A percentile compares a stretch with the other conserved stretches of the same genome.
phyloP scores from a whole-genome alignment of 345 rosid species.

The Arabis hirsuta region DNA sequence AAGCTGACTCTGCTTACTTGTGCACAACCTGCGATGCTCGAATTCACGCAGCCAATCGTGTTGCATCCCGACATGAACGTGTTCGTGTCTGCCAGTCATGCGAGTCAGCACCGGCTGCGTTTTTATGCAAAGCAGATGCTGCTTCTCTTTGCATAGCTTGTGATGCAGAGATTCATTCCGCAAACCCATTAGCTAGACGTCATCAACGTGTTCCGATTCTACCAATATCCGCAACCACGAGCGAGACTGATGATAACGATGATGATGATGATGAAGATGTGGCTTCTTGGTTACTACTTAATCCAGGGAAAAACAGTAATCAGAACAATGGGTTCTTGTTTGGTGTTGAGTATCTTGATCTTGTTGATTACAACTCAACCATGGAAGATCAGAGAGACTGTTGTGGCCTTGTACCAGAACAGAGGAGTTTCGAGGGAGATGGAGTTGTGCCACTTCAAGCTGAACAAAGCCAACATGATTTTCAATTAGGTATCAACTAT shows the following conservation, averaged over 20 bases:
- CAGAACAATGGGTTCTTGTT: slow-evolving; percentile 60
- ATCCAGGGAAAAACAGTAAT: slow-evolving; percentile 52
- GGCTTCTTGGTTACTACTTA: slow-evolving; percentile 76
- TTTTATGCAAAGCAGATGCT: slow-evolving; percentile 87
- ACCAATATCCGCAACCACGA: slow-evolving; percentile 55
- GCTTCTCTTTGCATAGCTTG: slow-evolving; percentile 84
- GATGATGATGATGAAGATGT: slow-evolving; percentile 76
- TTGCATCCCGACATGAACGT: slow-evolving; percentile 93
- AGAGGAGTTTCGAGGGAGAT: slow-evolving; percentile 62
- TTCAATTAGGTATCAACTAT: slow-evolving; percentile 56
- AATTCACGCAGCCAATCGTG: slow-evolving; percentile 68
- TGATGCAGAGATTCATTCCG: slow-evolving; percentile 86
- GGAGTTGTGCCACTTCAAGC: slow-evolving; percentile 74
- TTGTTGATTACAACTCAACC: slow-evolving; percentile 66
- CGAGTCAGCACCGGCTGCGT: slow-evolving; percentile 86
- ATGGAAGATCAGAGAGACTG: slow-evolving; percentile 53
- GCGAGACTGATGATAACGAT: slow-evolving; percentile 34
- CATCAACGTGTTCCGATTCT: slow-evolving; percentile 82
- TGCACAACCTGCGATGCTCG: slow-evolving; percentile 73
- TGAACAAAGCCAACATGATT: slow-evolving; percentile 50
- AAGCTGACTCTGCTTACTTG: slow-evolving; percentile 77
- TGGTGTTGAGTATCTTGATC: slow-evolving; percentile 77
- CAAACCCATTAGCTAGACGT: slow-evolving; percentile 90
- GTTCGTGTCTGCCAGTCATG: slow-evolving; percentile 82
- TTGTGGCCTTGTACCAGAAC: not conserved